These are phyloP conservation scores for Ramichloridium luteum DNA, from an alignment of 2,329 filamentous ascomycete genomes.

Conservation along the genomic window DNA sequence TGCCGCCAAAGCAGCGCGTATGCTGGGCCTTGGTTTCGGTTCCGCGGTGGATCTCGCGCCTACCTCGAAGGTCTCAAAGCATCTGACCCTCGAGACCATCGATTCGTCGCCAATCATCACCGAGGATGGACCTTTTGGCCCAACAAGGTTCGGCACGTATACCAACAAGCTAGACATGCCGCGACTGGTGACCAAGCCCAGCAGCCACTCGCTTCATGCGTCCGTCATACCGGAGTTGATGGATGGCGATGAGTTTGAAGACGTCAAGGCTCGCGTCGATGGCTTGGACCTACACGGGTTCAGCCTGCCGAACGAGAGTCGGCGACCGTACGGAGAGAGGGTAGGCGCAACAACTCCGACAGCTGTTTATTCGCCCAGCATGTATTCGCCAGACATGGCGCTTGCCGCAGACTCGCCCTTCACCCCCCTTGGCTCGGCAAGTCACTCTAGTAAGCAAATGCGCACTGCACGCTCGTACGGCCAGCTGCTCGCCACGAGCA, in stretches of 20 bases:
- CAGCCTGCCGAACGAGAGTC: slow-evolving; percentile 17
- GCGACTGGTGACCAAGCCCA: slow-evolving; percentile 19
- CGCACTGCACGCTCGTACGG: too few species aligned
- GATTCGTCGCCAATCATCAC: slow-evolving; percentile 13
- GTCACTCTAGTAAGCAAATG: too few species aligned
- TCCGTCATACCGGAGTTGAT: slow-evolving; percentile 18
- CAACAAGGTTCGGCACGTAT: slow-evolving; percentile 16
- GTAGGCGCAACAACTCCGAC: too few species aligned
- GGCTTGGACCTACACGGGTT: slow-evolving; percentile 21
- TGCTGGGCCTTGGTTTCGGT: slow-evolving; percentile 8
- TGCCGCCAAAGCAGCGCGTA: slow-evolving; percentile 8
- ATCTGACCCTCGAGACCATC: too few species aligned
- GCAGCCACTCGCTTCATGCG: slow-evolving; percentile 20
- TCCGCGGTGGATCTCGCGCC: too few species aligned
- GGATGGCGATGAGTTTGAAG: slow-evolving; percentile 14
- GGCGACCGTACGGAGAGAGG: too few species aligned
- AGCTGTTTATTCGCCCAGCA: slow-evolving; percentile 18
- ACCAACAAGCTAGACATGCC: slow-evolving; percentile 13
- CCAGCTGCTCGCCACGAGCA: neutral
- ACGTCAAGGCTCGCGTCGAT: slow-evolving; percentile 18
- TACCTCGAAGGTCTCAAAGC: too few species aligned
- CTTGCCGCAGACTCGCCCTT: slow-evolving; percentile 3
- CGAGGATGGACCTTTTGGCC: slow-evolving; percentile 12
- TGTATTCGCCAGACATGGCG: slow-evolving; percentile 18
- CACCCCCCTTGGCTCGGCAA: slow-evolving; percentile 3